Evolutionary conservation across 2,329 filamentous ascomycete species (phyloP).

Genomic region (Pestalotiopsis sp.): DNA sequence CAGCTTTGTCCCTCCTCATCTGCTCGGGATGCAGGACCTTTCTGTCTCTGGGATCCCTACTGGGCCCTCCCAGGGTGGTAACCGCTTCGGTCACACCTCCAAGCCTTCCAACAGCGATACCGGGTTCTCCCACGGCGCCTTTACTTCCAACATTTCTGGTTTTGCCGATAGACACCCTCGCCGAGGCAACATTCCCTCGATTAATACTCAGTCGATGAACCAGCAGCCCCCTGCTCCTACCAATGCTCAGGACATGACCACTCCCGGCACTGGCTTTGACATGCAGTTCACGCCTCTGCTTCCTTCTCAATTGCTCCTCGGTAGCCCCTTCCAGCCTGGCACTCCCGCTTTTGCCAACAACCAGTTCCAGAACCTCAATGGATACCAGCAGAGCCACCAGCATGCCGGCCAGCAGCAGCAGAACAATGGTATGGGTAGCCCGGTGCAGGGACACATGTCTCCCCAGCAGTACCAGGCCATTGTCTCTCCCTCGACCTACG

Average conservation of each 20-base stretch:
- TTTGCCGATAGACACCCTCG: slow-evolving; percentile 88
- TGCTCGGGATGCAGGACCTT: slow-evolving; percentile 90
- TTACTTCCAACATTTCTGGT: slow-evolving; percentile 81
- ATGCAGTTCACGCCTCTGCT: slow-evolving; percentile 98
- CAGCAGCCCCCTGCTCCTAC: slow-evolving; percentile 46
- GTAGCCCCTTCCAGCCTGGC: slow-evolving; percentile 95
- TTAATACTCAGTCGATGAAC: slow-evolving; percentile 79
- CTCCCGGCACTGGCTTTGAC: slow-evolving; percentile 86
- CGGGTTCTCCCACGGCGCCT: slow-evolving; percentile 91
- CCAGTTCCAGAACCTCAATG: slow-evolving; percentile 84
- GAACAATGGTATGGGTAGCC: slow-evolving; percentile 69
- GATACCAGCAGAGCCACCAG: slow-evolving; percentile 69
- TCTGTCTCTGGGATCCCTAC: slow-evolving; percentile 64
- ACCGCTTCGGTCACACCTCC: slow-evolving; percentile 72
- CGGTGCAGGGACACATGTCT: slow-evolving; percentile 76
- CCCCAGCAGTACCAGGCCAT: slow-evolving; percentile 83
- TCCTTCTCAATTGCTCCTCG: slow-evolving; percentile 90
- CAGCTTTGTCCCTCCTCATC: slow-evolving; percentile 83
- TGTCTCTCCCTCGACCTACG: slow-evolving; percentile 83
- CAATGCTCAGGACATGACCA: slow-evolving; percentile 74
- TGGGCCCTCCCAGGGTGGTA: slow-evolving; percentile 56
- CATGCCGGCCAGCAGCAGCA: slow-evolving; percentile 39
- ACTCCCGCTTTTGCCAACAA: slow-evolving; percentile 89
- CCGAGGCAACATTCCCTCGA: slow-evolving; percentile 83
- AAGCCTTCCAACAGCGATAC: slow-evolving; percentile 85